Conservation (phyloP, 306 rosid genomes). For the Benincasa hispida region DNA sequence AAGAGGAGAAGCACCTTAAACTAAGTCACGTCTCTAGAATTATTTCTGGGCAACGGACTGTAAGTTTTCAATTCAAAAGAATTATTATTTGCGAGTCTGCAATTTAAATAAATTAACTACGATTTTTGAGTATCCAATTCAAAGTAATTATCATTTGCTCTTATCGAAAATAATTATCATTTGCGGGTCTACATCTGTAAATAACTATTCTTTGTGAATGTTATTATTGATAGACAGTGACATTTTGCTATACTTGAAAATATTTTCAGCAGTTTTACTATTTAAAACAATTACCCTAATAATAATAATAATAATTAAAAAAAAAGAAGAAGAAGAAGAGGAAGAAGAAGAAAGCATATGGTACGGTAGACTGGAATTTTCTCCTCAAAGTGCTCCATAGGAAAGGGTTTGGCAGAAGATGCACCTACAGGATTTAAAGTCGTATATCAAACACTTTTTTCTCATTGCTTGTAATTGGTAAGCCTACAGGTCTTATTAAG, state of each 20-base stretch:
- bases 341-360: not conserved
- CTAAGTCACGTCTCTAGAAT: slow-evolving; percentile 88
- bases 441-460: not conserved
- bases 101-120: not conserved
- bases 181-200: not conserved
- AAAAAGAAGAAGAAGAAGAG: too few species aligned
- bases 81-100: slow-evolving; percentile 11
- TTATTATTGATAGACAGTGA: too few species aligned
- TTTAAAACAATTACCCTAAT: too few species aligned
- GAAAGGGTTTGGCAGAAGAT: not conserved
- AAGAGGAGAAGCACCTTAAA: slow-evolving; percentile 91
- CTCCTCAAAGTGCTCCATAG: not conserved
- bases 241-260: too few species aligned
- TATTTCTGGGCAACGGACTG: slow-evolving; percentile 97
- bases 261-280: too few species aligned
- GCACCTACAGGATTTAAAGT: not conserved
- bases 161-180: too few species aligned
- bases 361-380: not conserved
- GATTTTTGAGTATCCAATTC: not conserved
- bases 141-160: not conserved
- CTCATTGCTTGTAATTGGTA: not conserved
- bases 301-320: too few species aligned
- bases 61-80: slow-evolving; percentile 26
- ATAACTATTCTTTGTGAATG: not conserved
- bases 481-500: not conserved